phyloP scores from a whole-genome alignment of 495 filamentous ascomycete species.

The Penicillium parvum region DNA sequence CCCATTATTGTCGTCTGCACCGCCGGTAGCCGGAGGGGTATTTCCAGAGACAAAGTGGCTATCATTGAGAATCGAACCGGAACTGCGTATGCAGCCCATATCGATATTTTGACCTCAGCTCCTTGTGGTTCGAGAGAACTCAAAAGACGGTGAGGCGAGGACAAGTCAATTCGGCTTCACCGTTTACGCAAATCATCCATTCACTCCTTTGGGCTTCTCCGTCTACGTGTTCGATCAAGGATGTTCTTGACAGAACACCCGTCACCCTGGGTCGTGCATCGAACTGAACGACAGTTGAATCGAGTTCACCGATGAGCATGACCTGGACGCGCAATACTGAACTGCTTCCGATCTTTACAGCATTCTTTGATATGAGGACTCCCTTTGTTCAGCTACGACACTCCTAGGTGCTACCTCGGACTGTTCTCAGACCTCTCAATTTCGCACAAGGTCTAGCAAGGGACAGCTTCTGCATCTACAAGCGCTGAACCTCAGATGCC shows the following conservation, averaged over 20 bases:
- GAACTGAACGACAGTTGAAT: too few relatives aligned
- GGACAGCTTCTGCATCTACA: neutral
- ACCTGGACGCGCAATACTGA: too few relatives aligned
- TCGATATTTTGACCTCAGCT: constrained; percentile 23
- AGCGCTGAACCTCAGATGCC: neutral
- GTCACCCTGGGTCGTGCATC: neutral
- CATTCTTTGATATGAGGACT: too few relatives aligned
- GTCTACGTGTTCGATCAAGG: too few relatives aligned
- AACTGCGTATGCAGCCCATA: constrained; percentile 23
- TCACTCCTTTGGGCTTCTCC: too few relatives aligned
- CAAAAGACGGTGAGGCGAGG: constrained; percentile 28
- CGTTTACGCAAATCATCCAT: constrained; percentile 9
- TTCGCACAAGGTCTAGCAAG: too few relatives aligned
- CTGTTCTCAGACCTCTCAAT: too few relatives aligned
- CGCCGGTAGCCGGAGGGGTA: constrained; percentile 18
- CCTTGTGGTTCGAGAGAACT: constrained; percentile 13
- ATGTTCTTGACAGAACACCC: too few relatives aligned
- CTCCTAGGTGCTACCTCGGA: too few relatives aligned
- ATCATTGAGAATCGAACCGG: constrained; percentile 18
- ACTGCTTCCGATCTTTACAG: too few relatives aligned
- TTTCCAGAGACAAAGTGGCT: constrained; percentile 8
- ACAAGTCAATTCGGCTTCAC: constrained; percentile 14
- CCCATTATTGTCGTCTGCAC: constrained; percentile 23
- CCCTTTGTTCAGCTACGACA: too few relatives aligned
- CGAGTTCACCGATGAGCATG: too few relatives aligned